phyloP scores from a whole-genome alignment of 768 basidiomycete genomes.

The Leccinum imitatum region DNA sequence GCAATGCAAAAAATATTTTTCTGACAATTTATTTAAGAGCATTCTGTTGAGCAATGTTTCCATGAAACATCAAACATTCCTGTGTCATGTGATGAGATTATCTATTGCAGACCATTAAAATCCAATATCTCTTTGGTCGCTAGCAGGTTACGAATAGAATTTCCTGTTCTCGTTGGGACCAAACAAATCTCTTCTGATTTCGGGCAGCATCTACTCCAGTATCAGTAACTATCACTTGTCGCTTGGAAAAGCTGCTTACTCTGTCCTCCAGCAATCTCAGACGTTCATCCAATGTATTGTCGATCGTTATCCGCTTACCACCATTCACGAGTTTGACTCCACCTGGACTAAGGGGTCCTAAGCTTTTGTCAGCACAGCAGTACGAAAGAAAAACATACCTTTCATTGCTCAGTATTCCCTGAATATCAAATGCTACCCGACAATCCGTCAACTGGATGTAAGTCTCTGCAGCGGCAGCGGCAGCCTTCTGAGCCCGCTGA shows the following conservation, averaged over 20 bases:
- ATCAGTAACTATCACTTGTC: not conserved
- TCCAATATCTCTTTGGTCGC: no score
- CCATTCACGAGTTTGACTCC: constrained; percentile 78
- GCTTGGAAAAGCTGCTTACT: constrained; percentile 45
- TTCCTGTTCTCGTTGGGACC: constrained; percentile 90
- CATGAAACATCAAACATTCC: not conserved
- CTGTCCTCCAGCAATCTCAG: constrained; percentile 86
- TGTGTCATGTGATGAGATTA: not conserved
- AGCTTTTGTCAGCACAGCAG: not conserved
- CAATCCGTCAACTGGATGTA: constrained; percentile 82
- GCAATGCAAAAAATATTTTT: no score
- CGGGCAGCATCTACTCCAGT: constrained; percentile 83
- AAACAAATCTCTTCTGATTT: constrained; percentile 87
- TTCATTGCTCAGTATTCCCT: constrained; percentile 62
- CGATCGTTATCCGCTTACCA: constrained; percentile 76
- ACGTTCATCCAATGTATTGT: constrained; percentile 94
- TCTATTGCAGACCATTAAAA: not conserved
- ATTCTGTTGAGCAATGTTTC: not conserved
- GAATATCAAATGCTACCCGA: constrained; percentile 55
- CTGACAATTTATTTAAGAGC: not conserved
- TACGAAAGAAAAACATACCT: constrained; percentile 43
- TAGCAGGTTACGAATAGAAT: constrained; percentile 62
- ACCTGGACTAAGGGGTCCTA: constrained; percentile 58
- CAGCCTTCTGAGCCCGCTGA: constrained; percentile 59
- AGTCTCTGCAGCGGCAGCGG: constrained; percentile 55